Evolutionary conservation across 2,329 filamentous ascomycete species (phyloP), one percentile per base, ranked within the genome.

Genomic region (Fusarium sacchari): DNA sequence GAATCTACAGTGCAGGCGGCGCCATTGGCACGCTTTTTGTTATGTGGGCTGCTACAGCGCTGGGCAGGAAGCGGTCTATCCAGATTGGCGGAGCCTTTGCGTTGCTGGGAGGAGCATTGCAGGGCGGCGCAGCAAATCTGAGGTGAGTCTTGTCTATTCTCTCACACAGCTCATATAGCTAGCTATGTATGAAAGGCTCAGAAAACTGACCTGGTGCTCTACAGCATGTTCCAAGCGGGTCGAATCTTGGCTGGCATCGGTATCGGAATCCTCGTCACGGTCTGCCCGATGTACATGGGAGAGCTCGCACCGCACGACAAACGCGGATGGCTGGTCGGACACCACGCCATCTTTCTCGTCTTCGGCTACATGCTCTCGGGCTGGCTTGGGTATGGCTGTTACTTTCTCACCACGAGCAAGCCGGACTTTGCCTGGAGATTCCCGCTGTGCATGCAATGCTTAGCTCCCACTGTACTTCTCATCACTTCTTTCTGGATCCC

Each of bases 301-400:
- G 79, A 81, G 53, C 79, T 78, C 50, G 73, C 80, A 10, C 77
- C 76, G 6, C 78, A 84, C 8, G 79, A 82, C 46, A 84, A 84
- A 64, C 83, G 87, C 60, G 87, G 87, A 49, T 80, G 82, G 53
- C 78, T 87, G 20, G 85, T 89, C 39, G 86, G 86, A 37, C 85
- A 86, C 11, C 85, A 85, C 70, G 84, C 83, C 18, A 85, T 82
- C 8, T 80, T 85, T 24, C 84, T 83, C 2, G 85, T 85, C 39
- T 77, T 86, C n/a, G 84, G 84, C 6, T 80, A 85, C 20, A 83
- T 83, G 50, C 84, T 86, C 47, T 83, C 84, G 1, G 73, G 72
- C 2, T 81, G 79, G 79, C 67, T 81, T 0, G 83, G 84, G 43
- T 84, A 80, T 61, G 83, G 79, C 6, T 79, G 71, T 58, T 78